Evolutionary conservation across 805 yeast genomes (phyloP).

Genomic region (Myxozyma vanderwaltii): DNA sequence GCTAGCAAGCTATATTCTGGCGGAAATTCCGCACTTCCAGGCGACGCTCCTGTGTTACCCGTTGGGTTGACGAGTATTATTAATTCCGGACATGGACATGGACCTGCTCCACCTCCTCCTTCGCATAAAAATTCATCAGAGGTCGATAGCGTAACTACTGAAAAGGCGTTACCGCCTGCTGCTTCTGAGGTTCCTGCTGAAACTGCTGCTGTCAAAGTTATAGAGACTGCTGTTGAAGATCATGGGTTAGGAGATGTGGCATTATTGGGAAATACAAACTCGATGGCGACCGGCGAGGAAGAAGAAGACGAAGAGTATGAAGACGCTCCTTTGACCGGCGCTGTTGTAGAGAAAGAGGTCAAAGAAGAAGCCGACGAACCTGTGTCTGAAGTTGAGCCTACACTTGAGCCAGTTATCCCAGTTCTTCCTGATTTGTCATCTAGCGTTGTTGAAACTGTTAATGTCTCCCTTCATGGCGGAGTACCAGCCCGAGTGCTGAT

Average conservation of each 20-base stretch:
- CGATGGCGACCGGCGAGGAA: background rate
- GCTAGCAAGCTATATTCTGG: slow-evolving; percentile 38
- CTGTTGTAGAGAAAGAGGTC: background rate
- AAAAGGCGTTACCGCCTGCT: background rate
- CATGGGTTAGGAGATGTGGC: background rate
- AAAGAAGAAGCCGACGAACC: slow-evolving; percentile 7
- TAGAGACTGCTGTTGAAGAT: background rate
- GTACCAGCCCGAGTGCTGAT: slow-evolving; percentile 58
- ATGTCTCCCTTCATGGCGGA: slow-evolving; percentile 74
- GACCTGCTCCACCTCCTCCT: slow-evolving; percentile 27
- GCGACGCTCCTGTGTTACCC: slow-evolving; percentile 2
- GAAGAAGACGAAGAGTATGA: background rate
- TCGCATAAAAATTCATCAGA: slow-evolving; percentile 14
- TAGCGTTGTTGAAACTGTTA: slow-evolving; percentile 82
- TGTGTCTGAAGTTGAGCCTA: slow-evolving; percentile 20
- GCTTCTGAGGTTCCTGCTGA: slow-evolving; percentile 1
- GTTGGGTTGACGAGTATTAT: background rate
- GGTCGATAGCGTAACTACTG: background rate
- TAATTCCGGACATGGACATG: slow-evolving; percentile 10
- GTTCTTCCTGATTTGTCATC: slow-evolving; percentile 70
- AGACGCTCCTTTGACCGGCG: slow-evolving; percentile 1
- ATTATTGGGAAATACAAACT: background rate
- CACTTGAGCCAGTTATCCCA: slow-evolving; percentile 53
- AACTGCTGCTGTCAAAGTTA: background rate
- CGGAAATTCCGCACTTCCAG: slow-evolving; percentile 4